phyloP scores from a whole-genome alignment of 345 rosid genomes.

The Eucalyptus polybractea region DNA sequence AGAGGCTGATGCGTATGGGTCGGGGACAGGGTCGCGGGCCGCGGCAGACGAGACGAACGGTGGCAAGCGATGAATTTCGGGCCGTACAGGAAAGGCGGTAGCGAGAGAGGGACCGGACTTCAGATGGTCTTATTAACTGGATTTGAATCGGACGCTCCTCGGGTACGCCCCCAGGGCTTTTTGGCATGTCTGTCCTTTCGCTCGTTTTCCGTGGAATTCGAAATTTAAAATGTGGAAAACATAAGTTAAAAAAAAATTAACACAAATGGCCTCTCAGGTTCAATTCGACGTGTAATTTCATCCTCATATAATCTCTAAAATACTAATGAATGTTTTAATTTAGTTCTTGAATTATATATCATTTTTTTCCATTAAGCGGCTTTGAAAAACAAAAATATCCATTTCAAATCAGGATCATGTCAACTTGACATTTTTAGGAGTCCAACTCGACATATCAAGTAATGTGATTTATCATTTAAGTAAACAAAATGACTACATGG shows the following conservation, averaged over 20 bases:
- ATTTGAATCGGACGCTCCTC: background rate
- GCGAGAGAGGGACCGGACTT: background rate
- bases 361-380: no score
- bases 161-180: background rate
- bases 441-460: background rate
- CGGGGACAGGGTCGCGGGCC: background rate
- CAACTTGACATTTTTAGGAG: rapidly evolving
- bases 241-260: background rate
- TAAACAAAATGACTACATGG: rapidly evolving
- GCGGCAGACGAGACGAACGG: background rate
- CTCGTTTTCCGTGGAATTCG: background rate
- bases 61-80: background rate
- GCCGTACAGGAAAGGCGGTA: background rate
- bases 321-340: background rate
- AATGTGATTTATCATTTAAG: background rate
- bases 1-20: background rate
- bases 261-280: rapidly evolving
- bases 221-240: background rate
- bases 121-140: background rate
- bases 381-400: no score
- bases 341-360: background rate
- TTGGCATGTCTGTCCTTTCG: background rate
- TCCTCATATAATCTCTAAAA: background rate
- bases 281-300: background rate
- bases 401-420: background rate